Conservation (phyloP, 2,329 filamentous ascomycete species). For the Cytospora chrysosperma region DNA sequence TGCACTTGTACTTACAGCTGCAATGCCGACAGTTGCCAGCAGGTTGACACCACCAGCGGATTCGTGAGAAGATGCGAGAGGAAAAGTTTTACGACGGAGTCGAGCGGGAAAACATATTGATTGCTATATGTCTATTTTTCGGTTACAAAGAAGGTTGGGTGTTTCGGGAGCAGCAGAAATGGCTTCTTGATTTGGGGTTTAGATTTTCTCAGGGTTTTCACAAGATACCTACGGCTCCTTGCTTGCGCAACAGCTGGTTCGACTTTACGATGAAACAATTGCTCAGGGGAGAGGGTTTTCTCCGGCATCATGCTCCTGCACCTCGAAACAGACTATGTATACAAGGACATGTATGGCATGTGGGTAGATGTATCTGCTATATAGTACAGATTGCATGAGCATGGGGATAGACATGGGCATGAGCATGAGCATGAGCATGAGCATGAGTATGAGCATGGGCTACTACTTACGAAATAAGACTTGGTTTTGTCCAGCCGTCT, state of each 20-base stretch:
- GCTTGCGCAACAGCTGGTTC: conserved; percentile 1
- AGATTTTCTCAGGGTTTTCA: conserved; percentile 1
- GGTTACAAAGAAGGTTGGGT: background rate
- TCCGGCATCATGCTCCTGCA: background rate
- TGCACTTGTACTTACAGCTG: background rate
- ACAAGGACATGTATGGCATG: background rate
- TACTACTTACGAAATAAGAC: too few species aligned
- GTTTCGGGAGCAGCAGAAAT: background rate
- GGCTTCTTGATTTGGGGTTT: background rate
- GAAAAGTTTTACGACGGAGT: background rate
- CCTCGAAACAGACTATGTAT: background rate
- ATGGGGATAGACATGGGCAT: too few species aligned
- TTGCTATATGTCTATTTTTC: background rate
- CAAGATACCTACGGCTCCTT: conserved; percentile 19
- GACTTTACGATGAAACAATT: background rate
- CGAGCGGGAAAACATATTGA: background rate
- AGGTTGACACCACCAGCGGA: conserved; percentile 23
- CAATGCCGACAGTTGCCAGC: conserved; percentile 15
- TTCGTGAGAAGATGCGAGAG: conserved; percentile 1
- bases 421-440: too few species aligned
- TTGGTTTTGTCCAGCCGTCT: too few species aligned
- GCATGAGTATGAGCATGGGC: too few species aligned
- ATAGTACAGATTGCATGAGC: background rate
- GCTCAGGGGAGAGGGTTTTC: background rate
- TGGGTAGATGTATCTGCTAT: background rate